A percentile compares a stretch with the other conserved stretches of the same genome.
Evolutionary conservation across 345 rosid genomes (phyloP).

Genomic region (Corchorus capsularis): DNA sequence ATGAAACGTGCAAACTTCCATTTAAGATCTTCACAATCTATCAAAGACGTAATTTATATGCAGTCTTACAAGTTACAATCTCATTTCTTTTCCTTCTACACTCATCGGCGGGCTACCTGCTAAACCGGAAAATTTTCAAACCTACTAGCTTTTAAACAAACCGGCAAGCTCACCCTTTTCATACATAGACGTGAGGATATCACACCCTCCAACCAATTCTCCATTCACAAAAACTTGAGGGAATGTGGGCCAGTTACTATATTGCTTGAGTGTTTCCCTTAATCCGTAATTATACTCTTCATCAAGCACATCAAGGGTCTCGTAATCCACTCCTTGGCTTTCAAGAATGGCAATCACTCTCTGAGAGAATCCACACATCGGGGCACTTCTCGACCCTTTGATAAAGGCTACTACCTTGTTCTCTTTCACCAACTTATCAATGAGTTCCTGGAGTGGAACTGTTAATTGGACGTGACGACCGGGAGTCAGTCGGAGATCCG

Average conservation of each 20-base stretch:
- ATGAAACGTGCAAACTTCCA: neutral
- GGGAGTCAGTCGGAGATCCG: conserved; percentile 86
- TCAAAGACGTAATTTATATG: neutral
- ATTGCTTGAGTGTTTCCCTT: conserved; percentile 82
- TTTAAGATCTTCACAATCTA: conserved; percentile 1
- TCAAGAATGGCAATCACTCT: conserved; percentile 82
- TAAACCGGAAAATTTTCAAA: neutral
- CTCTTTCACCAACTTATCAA: conserved; percentile 76
- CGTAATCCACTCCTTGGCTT: conserved; percentile 76
- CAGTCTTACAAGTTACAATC: neutral
- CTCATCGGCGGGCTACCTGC: neutral
- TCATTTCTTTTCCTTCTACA: neutral
- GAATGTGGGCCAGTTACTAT: conserved; percentile 93
- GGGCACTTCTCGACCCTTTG: conserved; percentile 91
- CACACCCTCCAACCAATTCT: conserved; percentile 84
- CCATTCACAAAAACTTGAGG: conserved; percentile 83
- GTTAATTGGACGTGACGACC: conserved; percentile 83
- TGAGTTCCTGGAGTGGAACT: conserved; percentile 68
- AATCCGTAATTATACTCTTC: conserved; percentile 76
- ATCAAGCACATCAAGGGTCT: conserved; percentile 85
- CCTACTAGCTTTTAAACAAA: conserved; percentile 41
- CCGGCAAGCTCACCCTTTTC: conserved; percentile 80
- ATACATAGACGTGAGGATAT: conserved; percentile 75
- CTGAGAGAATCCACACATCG: conserved; percentile 89
- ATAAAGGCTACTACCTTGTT: conserved; percentile 90